Percentiles rank a stretch among this genome's conserved stretches.
Evolutionary conservation across 176 grass and related monocot species (phyloP).

Genomic region (Lolium rigidum): DNA sequence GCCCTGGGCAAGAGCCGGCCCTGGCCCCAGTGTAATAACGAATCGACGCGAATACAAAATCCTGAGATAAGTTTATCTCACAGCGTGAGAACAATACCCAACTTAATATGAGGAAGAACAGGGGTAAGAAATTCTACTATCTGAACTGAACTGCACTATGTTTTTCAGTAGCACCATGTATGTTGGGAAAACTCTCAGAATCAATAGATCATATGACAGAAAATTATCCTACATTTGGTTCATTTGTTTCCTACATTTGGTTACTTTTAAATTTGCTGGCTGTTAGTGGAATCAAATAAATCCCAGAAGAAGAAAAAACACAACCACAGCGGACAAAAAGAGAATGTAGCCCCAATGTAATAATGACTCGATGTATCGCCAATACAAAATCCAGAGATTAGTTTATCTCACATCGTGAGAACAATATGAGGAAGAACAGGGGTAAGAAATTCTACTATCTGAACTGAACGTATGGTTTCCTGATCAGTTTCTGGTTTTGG

Average conservation of each 20-base stretch:
- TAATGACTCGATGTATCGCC: not conserved
- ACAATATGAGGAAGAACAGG: not conserved
- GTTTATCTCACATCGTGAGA: not conserved
- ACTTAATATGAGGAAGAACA: not conserved
- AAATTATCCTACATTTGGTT: not conserved
- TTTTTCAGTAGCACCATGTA: too few relatives aligned
- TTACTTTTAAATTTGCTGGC: not conserved
- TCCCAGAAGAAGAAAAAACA: not conserved
- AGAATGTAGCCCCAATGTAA: not conserved
- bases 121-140: not conserved
- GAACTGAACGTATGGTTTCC: not conserved
- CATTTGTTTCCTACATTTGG: not conserved
- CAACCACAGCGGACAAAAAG: not conserved
- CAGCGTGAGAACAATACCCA: not conserved
- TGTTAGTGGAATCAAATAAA: not conserved
- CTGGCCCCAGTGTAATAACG: too few relatives aligned
- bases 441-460: not conserved
- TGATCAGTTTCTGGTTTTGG: conserved; percentile 25
- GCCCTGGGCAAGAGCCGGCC: too few relatives aligned
- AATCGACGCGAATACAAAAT: not conserved
- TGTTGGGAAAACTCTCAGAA: too few relatives aligned
- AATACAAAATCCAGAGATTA: not conserved
- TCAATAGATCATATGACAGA: too few relatives aligned
- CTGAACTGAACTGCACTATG: not conserved
- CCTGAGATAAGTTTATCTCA: not conserved